These are phyloP conservation scores for Celoporthe dispersa DNA, from an alignment of 2,329 filamentous ascomycete species.

Conservation along the genomic window DNA sequence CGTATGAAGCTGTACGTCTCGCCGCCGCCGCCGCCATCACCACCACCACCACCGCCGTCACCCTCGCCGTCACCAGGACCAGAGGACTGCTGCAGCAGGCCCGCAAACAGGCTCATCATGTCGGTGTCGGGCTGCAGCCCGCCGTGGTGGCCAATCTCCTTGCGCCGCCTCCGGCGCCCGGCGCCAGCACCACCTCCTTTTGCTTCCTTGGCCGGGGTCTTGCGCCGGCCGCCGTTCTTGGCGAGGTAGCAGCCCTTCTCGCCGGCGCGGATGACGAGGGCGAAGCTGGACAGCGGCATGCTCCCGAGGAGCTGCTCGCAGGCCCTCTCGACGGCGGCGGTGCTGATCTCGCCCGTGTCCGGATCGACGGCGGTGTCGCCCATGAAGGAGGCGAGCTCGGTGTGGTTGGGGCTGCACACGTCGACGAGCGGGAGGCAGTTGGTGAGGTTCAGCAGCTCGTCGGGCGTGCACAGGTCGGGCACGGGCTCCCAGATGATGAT, in stretches of 20 bases:
- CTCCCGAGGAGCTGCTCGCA: slow-evolving; percentile 66
- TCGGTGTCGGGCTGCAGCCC: slow-evolving; percentile 64
- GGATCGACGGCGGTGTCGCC: slow-evolving; percentile 61
- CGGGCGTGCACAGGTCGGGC: slow-evolving; percentile 81
- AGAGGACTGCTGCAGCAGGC: slow-evolving; percentile 49
- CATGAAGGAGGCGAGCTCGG: slow-evolving; percentile 88
- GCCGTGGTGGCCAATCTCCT: slow-evolving; percentile 49
- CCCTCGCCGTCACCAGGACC: slow-evolving; percentile 6
- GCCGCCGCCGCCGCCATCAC: slow-evolving; percentile 49
- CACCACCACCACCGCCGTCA: too few relatives aligned
- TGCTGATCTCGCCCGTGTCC: slow-evolving; percentile 58
- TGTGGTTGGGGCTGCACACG: slow-evolving; percentile 79
- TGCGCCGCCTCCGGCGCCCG: slow-evolving; percentile 49
- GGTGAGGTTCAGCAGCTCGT: slow-evolving; percentile 67
- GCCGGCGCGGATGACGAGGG: slow-evolving; percentile 72
- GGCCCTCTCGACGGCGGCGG: slow-evolving; percentile 57
- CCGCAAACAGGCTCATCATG: slow-evolving; percentile 65
- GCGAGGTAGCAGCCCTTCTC: slow-evolving; percentile 73
- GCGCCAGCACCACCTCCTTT: slow-evolving; percentile 39
- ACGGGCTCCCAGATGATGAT: slow-evolving; percentile 95
- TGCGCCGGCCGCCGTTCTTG: slow-evolving; percentile 55
- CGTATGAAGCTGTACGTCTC: slow-evolving; percentile 47
- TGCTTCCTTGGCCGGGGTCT: slow-evolving; percentile 35
- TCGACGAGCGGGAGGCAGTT: slow-evolving; percentile 66
- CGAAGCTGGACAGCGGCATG: slow-evolving; percentile 67